Percentiles rank a stretch among this genome's conserved stretches.
Conservation (phyloP, 495 filamentous ascomycete genomes). For the Hypoxylon fragiforme region DNA sequence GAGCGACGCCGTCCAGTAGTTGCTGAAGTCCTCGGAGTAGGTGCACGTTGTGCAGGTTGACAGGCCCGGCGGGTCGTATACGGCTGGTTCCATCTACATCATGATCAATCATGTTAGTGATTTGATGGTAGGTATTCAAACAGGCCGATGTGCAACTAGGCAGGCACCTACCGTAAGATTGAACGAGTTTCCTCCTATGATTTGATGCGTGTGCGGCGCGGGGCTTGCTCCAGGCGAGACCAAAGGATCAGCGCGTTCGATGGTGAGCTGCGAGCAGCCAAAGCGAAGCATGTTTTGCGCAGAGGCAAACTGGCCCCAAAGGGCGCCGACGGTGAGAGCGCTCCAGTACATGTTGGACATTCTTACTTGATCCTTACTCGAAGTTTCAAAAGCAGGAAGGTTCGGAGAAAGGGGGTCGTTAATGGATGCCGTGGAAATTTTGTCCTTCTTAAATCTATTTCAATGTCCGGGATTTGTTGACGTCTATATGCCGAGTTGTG, state of each 20-base stretch:
- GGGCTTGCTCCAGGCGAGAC: slow-evolving; percentile 42
- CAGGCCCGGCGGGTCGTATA: slow-evolving; percentile 38
- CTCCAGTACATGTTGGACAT: slow-evolving; percentile 31
- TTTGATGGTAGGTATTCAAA: not conserved
- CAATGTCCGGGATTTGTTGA: slow-evolving; percentile 7
- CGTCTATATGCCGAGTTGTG: slow-evolving; percentile 7
- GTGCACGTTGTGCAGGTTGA: slow-evolving; percentile 46
- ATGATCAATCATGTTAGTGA: slow-evolving; percentile 14
- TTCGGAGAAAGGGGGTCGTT: too few relatives aligned
- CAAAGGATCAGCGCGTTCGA: slow-evolving; percentile 45
- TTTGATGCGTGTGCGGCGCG: slow-evolving; percentile 45
- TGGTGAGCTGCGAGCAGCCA: slow-evolving; percentile 46
- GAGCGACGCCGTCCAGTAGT: slow-evolving; percentile 52
- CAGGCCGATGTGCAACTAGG: slow-evolving; percentile 1
- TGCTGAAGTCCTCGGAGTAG: slow-evolving; percentile 43
- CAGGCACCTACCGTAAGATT: slow-evolving; percentile 38
- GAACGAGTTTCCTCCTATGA: slow-evolving; percentile 46
- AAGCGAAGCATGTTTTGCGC: slow-evolving; percentile 46
- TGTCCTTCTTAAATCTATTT: slow-evolving; percentile 28
- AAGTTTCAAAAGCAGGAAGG: slow-evolving; percentile 11
- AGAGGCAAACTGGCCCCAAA: slow-evolving; percentile 34
- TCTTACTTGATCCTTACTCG: slow-evolving; percentile 11
- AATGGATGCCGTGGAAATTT: not conserved
- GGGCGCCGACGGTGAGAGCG: slow-evolving; percentile 32
- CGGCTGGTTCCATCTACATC: slow-evolving; percentile 41